Evolutionary conservation across 2,329 filamentous ascomycete species (phyloP), one percentile per base, ranked within the genome.

Genomic region (Pseudogymnoascus sp.): DNA sequence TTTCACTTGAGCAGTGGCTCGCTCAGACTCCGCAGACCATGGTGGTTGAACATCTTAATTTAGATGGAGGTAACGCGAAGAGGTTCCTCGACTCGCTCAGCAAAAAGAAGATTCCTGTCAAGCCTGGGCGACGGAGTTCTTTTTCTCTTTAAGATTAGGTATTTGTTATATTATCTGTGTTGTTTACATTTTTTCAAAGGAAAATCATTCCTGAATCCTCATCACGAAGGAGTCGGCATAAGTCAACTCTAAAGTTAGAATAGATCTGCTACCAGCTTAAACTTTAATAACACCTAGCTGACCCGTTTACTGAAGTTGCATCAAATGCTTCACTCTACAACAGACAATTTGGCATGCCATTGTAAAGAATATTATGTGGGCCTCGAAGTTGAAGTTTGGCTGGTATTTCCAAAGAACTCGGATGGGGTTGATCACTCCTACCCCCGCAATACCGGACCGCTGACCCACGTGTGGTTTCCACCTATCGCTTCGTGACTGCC

Each of bases 371-470:
- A 28, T 18, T 8, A 34, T 31, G 46, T 49, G 21, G 23, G 25
- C n/a, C 43, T 31, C n/a, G 25, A 56, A 31, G 16, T 12, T n/a
- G 25, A 56, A 34, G 16, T 56, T 34, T 12, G n/a, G 25, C 21
- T 31, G 25, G 12, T 16, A 12, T 56, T 34, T 7, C n/a, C 14
- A 16, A 31, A 56, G 4, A 56, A 53, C 25, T 18, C 2, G 9
- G 25, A 18, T 34, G 49, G 12, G n/a, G 12, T 56, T 56, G 49
- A 31, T 31, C 5, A 9, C n/a, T 34, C 4, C 28, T 7, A 9
- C n/a, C 49, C 49, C 49, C 49, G 49, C 49, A 56, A 34, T 56
- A 18, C 7, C 49, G 49, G 49, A 18, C 49, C 49, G 49, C n/a
- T 18, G n/a, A 18, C 25, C 49, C 49, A 56, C n/a, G n/a, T 34